Evolutionary conservation across 768 basidiomycete genomes (phyloP), one percentile per base, ranked within the genome.

Genomic region (Tylopilus intermedius): DNA sequence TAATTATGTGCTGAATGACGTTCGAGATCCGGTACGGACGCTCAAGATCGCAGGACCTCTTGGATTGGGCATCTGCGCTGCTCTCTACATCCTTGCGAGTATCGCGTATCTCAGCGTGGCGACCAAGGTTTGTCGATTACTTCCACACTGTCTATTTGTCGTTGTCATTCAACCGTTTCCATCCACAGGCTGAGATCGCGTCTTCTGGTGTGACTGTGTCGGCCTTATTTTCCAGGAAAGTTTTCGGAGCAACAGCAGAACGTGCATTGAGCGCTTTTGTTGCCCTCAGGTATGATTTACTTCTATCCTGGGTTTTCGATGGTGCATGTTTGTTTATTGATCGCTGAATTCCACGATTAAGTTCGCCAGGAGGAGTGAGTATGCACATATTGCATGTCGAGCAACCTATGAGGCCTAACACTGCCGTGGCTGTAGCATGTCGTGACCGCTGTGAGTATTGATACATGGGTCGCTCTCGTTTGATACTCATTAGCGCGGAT

Each of bases 201-300:
- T 64, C 71, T 11, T 72, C 74, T 0, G 79, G 77, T 0, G 76
- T 77, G 8, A 81, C 78, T 0, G 80, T 83, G 15, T 81, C 82
- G 2, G 72, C 79, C 0, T 62, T 83, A 24, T 83, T 82, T 18
- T 18, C 1, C 18, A 18, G 65, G 49, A 80, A 80, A 11, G 80
- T 84, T 8, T 83, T 83, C 51, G 82, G 82, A 5, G 55, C 61
- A 0, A 49, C 69, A 3, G 81, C 82, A 2, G 72, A 81, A 59
- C 75, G 72, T 58, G 80, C 79, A 5, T 60, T 82, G 10, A 74
- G 77, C 3, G 77, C 76, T 2, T 78, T 82, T 47, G 74, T 83
- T 42, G 80, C 18, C 18, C 18, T 18, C 18, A 18, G 18, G 18
- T 18, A 18, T 79, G 6, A 63, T 82, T 4, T n/a, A 0, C 41